Base-by-base conservation (phyloP, 140 eudicot species). In the Oenanthe javanica region DNA sequence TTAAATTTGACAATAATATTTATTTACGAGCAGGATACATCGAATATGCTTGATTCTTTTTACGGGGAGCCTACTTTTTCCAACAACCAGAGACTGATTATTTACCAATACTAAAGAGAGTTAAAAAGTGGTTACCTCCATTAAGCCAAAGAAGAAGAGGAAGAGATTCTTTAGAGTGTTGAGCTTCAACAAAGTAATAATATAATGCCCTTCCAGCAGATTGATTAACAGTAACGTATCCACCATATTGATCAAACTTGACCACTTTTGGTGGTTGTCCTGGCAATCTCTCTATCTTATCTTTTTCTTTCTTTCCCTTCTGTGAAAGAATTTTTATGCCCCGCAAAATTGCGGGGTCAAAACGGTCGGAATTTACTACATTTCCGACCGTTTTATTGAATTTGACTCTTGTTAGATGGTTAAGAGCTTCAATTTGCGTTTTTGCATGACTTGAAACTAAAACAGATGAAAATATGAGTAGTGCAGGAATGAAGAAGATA, bases 111-210 rank as follows among this genome's bases (percentile, higher is more conserved):
- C 31, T 31, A 31, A 59, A 16, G 66, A 6, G 63, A 16, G 52
- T 48, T 21, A 21, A 63, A 25, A 23, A 63, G 5, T 63, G 49
- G 4, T n/a, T 88, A 93, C 98, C 98, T 92, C 98, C 98, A 82
- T 94, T 94, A 45, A 94, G 98, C 98, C 98, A 94, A 4, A 94
- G 90, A 83, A 94, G 93, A 57, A 93, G 94, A 87, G 96, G 96
- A 76, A 87, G 77, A 12, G 86, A 50, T 77, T 91, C 83, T 16
- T 85, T 71, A 25, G 79, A 77, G 48, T 78, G 57, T 48, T 80
- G 86, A 43, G 97, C 96, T 85, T 92, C 98, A 50, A 74, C 94
- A 51, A 94, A 94, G 84, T 94, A 94, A 79, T 94, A 94, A 51
- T 90, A 92, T 50, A 92, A 87, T 36, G 97, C 96, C 2, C 90